Evolutionary conservation across 2,329 filamentous ascomycete species (phyloP).

Genomic region (Fusarium chlamydosporum): DNA sequence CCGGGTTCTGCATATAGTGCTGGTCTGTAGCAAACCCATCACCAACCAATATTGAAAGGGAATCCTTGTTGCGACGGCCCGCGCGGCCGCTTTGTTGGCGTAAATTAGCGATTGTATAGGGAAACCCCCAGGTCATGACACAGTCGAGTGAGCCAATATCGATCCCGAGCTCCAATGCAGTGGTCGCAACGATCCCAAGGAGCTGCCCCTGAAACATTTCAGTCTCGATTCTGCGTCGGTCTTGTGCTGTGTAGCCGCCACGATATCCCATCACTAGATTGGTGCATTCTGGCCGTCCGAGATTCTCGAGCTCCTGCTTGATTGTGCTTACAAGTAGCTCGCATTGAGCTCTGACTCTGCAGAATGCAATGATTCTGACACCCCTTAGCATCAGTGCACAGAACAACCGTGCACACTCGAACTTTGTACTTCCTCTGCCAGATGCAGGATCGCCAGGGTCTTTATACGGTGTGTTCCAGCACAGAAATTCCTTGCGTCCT

Average conservation of each 20-base stretch:
- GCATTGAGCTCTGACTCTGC: constrained; percentile 87
- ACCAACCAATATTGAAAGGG: constrained; percentile 88
- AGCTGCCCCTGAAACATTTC: constrained; percentile 98
- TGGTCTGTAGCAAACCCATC: constrained; percentile 94
- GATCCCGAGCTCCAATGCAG: constrained; percentile 91
- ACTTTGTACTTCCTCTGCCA: constrained; percentile 84
- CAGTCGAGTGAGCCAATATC: constrained; percentile 96
- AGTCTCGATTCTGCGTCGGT: constrained; percentile 87
- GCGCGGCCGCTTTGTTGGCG: constrained; percentile 95
- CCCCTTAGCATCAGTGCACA: constrained; percentile 90
- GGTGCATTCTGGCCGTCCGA: constrained; percentile 82
- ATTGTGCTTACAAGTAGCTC: constrained; percentile 86
- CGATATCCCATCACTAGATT: constrained; percentile 93
- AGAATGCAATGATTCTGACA: constrained; percentile 93
- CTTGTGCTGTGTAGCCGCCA: constrained; percentile 93
- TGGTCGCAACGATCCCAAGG: constrained; percentile 93
- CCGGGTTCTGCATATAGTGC: constrained; percentile 96
- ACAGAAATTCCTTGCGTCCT: constrained; percentile 91
- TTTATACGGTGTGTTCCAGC: constrained; percentile 97
- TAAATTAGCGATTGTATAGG: constrained; percentile 94
- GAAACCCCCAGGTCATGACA: constrained; percentile 93
- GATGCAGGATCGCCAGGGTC: constrained; percentile 89
- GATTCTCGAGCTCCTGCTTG: constrained; percentile 78
- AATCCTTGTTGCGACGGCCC: constrained; percentile 92
- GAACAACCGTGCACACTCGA: constrained; percentile 90